Conservation (phyloP, 148 eudicot genomes). For the Rhododendron griersonianum region DNA sequence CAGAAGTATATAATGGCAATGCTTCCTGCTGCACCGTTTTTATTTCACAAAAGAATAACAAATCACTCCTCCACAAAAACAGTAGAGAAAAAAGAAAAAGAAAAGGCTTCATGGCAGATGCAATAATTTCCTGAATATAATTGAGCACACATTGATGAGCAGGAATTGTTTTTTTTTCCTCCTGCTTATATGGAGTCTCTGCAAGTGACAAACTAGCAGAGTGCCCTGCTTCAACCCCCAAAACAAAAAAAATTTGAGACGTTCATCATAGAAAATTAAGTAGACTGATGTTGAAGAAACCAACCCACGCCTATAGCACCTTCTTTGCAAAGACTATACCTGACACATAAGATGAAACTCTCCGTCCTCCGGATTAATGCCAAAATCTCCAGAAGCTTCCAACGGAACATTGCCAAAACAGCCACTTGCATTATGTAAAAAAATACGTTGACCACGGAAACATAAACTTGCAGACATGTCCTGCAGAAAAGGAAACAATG, state of each 20-base stretch:
- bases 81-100: background rate
- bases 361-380: constrained; percentile 96
- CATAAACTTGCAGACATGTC: constrained; percentile 73
- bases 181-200: background rate
- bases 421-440: constrained; percentile 92
- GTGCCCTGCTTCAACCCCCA: background rate
- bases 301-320: background rate
- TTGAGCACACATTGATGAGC: background rate
- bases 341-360: constrained; percentile 99
- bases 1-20: background rate
- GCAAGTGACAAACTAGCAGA: background rate
- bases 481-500: constrained; percentile 33
- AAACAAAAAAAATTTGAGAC: background rate
- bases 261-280: background rate
- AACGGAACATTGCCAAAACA: constrained; percentile 91
- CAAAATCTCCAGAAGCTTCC: constrained; percentile 99
- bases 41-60: background rate
- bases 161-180: background rate
- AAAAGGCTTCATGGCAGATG: background rate
- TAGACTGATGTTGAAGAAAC: background rate
- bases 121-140: too few species aligned
- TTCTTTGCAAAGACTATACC: constrained; percentile 39
- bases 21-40: background rate
- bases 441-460: constrained; percentile 93
- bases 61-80: background rate